These are phyloP conservation scores for Erigeron canadensis DNA, from an alignment of 129 eudicot genomes.

Conservation along the genomic window DNA sequence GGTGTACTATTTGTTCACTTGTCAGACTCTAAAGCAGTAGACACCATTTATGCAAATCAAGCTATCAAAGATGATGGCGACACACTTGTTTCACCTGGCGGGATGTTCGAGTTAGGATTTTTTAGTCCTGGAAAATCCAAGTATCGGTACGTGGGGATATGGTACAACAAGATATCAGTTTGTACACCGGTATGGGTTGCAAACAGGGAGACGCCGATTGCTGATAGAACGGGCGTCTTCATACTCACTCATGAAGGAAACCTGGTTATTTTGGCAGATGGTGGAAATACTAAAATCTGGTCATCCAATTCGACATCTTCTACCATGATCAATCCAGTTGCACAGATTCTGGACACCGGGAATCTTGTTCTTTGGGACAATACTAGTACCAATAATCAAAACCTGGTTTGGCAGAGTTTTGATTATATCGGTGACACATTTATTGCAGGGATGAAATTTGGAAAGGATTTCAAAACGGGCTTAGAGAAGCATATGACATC, in stretches of 20 bases:
- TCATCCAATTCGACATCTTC: conserved; percentile 2
- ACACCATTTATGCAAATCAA: no score
- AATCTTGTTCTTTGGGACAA: conserved; percentile 33
- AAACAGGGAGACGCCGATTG: background rate
- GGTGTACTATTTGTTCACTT: no score
- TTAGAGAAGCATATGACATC: conserved; percentile 15
- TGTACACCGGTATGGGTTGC: no score
- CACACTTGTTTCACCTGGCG: no score
- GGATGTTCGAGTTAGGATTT: no score
- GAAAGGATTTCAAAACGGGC: conserved; percentile 26
- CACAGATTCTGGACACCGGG: conserved; percentile 31
- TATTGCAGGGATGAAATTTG: conserved; percentile 39
- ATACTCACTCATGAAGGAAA: no score
- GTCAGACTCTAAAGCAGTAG: no score
- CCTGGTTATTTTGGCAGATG: background rate
- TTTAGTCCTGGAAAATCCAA: no score
- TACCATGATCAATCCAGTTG: background rate
- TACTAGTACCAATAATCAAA: background rate
- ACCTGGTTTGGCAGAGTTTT: conserved; percentile 41
- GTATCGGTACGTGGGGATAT: no score
- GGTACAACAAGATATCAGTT: no score
- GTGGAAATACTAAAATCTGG: conserved; percentile 9
- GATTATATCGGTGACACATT: conserved; percentile 32
- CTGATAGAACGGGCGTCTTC: no score
- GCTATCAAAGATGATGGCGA: no score